A percentile compares a stretch with the other conserved stretches of the same genome.
Evolutionary conservation across 768 basidiomycete genomes (phyloP).

Genomic region (Termitomyces sp.): DNA sequence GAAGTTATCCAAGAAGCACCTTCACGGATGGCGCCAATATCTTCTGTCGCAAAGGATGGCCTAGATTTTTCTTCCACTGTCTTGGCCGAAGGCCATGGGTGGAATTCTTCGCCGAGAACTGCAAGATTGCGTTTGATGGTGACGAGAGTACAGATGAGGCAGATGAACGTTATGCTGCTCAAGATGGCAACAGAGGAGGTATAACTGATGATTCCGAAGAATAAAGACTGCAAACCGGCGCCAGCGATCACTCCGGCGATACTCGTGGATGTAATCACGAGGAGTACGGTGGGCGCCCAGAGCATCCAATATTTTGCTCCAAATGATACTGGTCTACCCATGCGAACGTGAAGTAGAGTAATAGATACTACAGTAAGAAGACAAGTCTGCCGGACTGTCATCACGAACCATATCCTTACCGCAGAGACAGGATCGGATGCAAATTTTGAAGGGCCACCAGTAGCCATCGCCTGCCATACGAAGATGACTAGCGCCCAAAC

Average conservation of each 20-base stretch:
- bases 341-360: constrained; percentile 64
- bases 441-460: constrained; percentile 37
- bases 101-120: constrained; percentile 41
- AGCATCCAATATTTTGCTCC: constrained; percentile 70
- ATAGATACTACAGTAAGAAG: constrained; percentile 55
- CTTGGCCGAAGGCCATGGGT: constrained; percentile 57
- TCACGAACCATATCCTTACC: constrained; percentile 61
- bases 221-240: constrained; percentile 47
- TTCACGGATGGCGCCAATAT: constrained; percentile 67
- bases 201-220: constrained; percentile 57
- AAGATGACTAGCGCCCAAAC: constrained; percentile 56
- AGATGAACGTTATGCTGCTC: constrained; percentile 50
- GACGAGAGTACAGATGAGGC: constrained; percentile 56
- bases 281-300: constrained; percentile 57
- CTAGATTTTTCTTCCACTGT: constrained; percentile 48
- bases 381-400: constrained; percentile 64
- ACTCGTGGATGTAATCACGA: constrained; percentile 51
- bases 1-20: constrained; percentile 83
- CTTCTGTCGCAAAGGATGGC: constrained; percentile 65
- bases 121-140: constrained; percentile 61
- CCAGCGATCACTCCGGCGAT: constrained; percentile 54
- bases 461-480: constrained; percentile 57
- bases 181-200: constrained; percentile 44
- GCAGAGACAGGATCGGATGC: constrained; percentile 47
- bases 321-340: constrained; percentile 65